Evolutionary conservation across 31 red algal species (phyloP).

Genomic region (Odonthalia washingtoniensis): DNA sequence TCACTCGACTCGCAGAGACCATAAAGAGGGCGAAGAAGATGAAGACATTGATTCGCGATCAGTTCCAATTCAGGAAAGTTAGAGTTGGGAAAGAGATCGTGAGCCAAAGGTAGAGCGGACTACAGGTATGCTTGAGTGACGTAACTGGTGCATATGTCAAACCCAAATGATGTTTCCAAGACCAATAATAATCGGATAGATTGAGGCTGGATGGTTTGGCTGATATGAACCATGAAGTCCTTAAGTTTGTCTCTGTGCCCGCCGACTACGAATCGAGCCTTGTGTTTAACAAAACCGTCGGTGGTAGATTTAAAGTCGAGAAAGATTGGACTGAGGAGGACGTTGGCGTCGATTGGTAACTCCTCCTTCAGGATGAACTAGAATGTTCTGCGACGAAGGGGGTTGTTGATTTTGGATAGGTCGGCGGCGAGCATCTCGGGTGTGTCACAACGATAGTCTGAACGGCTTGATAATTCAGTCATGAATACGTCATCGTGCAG

Average conservation of each 20-base stretch:
- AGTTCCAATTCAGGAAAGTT: conserved; percentile 43
- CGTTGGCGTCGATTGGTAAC: conserved; percentile 39
- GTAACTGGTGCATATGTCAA: conserved; percentile 46
- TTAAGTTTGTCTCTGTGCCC: conserved; percentile 23
- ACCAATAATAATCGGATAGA: conserved; percentile 37
- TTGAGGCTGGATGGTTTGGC: conserved; percentile 31
- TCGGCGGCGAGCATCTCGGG: conserved; percentile 36
- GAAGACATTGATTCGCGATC: conserved; percentile 24
- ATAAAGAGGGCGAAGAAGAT: no score
- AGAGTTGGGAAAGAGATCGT: conserved; percentile 40
- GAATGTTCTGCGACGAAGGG: conserved; percentile 25
- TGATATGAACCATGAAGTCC: conserved; percentile 50
- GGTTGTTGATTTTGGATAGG: conserved; percentile 5
- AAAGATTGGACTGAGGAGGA: conserved; percentile 38
- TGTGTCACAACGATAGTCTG: conserved; percentile 16
- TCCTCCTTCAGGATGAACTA: conserved; percentile 45
- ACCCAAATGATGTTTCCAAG: conserved; percentile 12
- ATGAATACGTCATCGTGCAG: no score
- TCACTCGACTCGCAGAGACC: conserved; percentile 53
- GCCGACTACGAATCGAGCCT: conserved; percentile 22
- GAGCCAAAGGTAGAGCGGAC: no score
- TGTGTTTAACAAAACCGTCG: background rate
- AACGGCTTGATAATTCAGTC: conserved; percentile 24
- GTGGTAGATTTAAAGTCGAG: conserved; percentile 49
- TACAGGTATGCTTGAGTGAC: no score